phyloP scores from a whole-genome alignment of 148 eudicot genomes.

The Camellia sinensis region DNA sequence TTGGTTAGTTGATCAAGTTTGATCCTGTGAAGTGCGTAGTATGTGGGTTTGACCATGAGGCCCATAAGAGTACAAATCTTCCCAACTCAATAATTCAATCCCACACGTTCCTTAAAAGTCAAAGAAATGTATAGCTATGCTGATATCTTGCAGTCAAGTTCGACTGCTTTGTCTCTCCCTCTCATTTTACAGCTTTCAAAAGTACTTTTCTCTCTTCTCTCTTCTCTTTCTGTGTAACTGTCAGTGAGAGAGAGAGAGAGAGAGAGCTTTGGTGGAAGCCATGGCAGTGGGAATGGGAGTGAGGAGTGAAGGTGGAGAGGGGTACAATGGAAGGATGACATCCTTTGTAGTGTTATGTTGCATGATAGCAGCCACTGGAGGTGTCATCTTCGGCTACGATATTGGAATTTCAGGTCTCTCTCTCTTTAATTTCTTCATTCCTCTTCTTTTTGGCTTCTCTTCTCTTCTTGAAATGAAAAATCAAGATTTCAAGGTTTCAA shows the following conservation, averaged over 20 bases:
- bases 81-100: background rate
- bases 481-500: background rate
- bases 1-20: no score
- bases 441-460: background rate
- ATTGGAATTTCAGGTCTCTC: slow-evolving; percentile 34
- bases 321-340: background rate
- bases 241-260: background rate
- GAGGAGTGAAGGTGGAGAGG: background rate
- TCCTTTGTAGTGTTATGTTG: slow-evolving; percentile 13
- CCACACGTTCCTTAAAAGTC: no score
- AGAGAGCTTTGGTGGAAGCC: background rate
- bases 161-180: background rate
- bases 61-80: background rate
- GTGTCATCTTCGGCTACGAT: slow-evolving; percentile 36
- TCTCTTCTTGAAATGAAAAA: background rate
- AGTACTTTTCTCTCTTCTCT: background rate
- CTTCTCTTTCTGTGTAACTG: background rate
- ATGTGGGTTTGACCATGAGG: no score
- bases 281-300: background rate
- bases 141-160: background rate
- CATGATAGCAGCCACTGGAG: slow-evolving; percentile 31
- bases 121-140: background rate
- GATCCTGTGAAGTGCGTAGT: no score
- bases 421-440: background rate
- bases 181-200: background rate